A percentile compares a stretch with the other conserved stretches of the same genome.
Evolutionary conservation across 768 basidiomycete genomes (phyloP).

Genomic region (Auricularia cornea): DNA sequence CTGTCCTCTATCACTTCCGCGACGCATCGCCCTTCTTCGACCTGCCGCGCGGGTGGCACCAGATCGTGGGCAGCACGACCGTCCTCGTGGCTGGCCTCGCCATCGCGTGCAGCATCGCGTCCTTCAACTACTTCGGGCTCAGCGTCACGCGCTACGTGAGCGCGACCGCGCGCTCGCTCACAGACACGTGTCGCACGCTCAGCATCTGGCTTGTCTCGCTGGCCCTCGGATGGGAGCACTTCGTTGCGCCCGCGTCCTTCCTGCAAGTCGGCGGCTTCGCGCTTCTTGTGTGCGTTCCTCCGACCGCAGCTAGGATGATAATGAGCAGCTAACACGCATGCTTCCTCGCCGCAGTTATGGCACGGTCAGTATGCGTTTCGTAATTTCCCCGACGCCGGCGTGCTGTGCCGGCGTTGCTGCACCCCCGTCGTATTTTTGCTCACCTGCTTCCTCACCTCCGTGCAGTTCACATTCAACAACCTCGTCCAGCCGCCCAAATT

Average conservation of each 20-base stretch:
- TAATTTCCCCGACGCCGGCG: conserved; percentile 9
- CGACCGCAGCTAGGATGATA: background rate
- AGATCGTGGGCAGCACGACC: conserved; percentile 70
- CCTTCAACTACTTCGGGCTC: conserved; percentile 86
- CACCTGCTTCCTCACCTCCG: background rate
- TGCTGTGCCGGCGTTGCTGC: background rate
- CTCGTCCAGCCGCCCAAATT: conserved; percentile 63
- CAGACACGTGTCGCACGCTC: conserved; percentile 92
- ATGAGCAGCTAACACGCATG: background rate
- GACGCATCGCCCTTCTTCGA: conserved; percentile 56
- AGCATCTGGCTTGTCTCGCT: conserved; percentile 94
- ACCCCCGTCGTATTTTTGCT: conserved; percentile 7
- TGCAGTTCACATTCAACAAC: conserved; percentile 83
- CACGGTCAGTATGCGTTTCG: conserved; percentile 44
- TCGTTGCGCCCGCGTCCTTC: conserved; percentile 73
- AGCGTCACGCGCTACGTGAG: conserved; percentile 90
- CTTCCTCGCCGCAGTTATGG: conserved; percentile 52
- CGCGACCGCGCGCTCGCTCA: conserved; percentile 84
- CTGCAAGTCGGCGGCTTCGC: conserved; percentile 80
- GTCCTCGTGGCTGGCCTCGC: conserved; percentile 62
- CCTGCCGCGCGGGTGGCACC: conserved; percentile 78
- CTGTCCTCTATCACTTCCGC: conserved; percentile 60
- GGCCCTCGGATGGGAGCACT: conserved; percentile 80
- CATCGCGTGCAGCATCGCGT: conserved; percentile 66
- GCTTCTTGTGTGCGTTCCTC: conserved; percentile 70